Evolutionary conservation across 805 yeast species (phyloP), one percentile per base, ranked within the genome.

Genomic region (Yarrowia hollandica): DNA sequence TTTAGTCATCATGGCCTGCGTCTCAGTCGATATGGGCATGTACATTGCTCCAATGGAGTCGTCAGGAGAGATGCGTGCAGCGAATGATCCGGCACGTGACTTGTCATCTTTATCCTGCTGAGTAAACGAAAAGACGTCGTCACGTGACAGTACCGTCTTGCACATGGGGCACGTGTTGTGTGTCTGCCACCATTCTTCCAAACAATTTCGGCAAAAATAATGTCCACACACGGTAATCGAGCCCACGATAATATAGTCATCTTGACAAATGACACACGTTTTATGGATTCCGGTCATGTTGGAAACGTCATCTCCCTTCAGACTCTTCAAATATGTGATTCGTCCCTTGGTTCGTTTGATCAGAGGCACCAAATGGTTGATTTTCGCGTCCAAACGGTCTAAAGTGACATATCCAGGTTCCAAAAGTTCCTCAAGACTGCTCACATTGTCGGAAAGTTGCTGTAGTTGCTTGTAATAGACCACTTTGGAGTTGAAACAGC

Each of bases 221-320:
- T 94, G 99, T 0, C 98, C 98, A 77, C 99, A 94, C 9, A 83
- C 83, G 0, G 96, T 86, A 60, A 94, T 74, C 0, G 94, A 79
- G 0, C 99, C 99, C 35, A 83, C 76, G 2, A 80, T 75, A 52
- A 90, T 88, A 14, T 48, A 48, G 1, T 80, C 69, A 4, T 83
- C 78, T 18, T 86, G 81, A 69, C 99, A 94, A 62, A 94, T 91
- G 28, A 84, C 79, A 71, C 99, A 94, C 16, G 78, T 71, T 58
- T 77, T 68, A 9, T 76, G 81, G 7, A 44, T 44, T 1, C 54
- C 55, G 7, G 38, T 77, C 78, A 9, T 72, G 74, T 11, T 65
- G 55, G 15, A 56, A 59, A 7, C 69, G 69, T 69, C 72, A 4
- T 64, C 63, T 3, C 35, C 56, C 15, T 68, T 64, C 33, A 85